Percentiles rank a stretch among this genome's conserved stretches.
Evolutionary conservation across 1,139 yeast genomes (phyloP).

Genomic region (Tardiomyces digboiensis): DNA sequence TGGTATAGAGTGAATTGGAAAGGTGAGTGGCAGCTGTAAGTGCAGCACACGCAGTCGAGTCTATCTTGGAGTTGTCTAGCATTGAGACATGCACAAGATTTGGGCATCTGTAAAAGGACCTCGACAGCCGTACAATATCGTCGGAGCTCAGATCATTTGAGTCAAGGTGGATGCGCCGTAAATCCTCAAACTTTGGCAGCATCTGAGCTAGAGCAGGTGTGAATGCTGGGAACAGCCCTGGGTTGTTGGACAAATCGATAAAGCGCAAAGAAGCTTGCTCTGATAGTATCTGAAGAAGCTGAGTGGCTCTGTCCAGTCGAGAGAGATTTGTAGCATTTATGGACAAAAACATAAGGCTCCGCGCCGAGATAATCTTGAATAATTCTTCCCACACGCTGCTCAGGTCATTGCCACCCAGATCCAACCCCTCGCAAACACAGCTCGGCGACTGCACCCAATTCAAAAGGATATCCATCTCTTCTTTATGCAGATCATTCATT

Average conservation of each 20-base stretch:
- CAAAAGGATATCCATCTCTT: slow-evolving; percentile 47
- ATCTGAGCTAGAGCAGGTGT: slow-evolving; percentile 50
- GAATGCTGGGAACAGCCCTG: slow-evolving; percentile 63
- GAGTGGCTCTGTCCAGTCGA: slow-evolving; percentile 44
- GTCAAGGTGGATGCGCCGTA: slow-evolving; percentile 73
- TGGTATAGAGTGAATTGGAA: slow-evolving; percentile 52
- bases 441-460: slow-evolving; percentile 50
- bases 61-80: slow-evolving; percentile 50
- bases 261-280: slow-evolving; percentile 42
- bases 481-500: slow-evolving; percentile 48
- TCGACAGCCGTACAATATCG: slow-evolving; percentile 58
- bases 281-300: slow-evolving; percentile 42
- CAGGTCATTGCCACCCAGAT: slow-evolving; percentile 74
- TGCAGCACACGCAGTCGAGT: slow-evolving; percentile 52
- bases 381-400: slow-evolving; percentile 37
- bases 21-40: slow-evolving; percentile 62
- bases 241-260: slow-evolving; percentile 67
- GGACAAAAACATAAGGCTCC: slow-evolving; percentile 50
- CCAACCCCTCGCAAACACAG: slow-evolving; percentile 67
- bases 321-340: slow-evolving; percentile 57
- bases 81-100: slow-evolving; percentile 71
- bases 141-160: slow-evolving; percentile 55
- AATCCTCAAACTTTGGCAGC: slow-evolving; percentile 54
- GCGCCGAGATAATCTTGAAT: slow-evolving; percentile 24
- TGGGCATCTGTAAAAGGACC: slow-evolving; percentile 58